Evolutionary conservation across 352 stramenopile genomes (phyloP), one percentile per base, ranked within the genome.

Genomic region (Phytophthora tentaculata): DNA sequence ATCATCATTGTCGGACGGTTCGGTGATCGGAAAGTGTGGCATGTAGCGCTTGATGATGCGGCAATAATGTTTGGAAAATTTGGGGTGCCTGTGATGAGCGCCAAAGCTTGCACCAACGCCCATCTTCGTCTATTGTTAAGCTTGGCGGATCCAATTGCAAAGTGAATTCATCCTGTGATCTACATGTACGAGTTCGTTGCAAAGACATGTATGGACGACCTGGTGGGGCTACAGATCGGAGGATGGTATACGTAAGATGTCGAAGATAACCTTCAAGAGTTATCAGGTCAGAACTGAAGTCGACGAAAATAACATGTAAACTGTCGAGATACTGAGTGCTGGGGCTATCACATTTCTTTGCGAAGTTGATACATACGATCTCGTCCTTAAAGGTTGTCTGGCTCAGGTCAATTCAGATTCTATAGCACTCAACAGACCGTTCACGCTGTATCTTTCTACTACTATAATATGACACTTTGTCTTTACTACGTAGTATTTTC

Each of bases 21-120:
- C 79, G 10, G 81, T 76, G 32, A 75, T 84, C 20, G 54, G 60
- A 45, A 91, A 91, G 75, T 91, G 70, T 5, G 79, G 80, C 49
- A 91, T 62, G 60, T 87, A 89, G 7, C 74, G 73, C 48, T 89
- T 74, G 64, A 89, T 78, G 61, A 91, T 86, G 43, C 79, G 77
- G 28, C 77, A 86, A 57, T 88, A 91, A 43, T 89, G 79, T 59
- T 84, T 88, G 23, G 80, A 86, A 52, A 86, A 91, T 56, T 83
- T 86, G 16, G 67, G 59, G 1, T n/a, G 47, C 6, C 37, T 26
- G 17, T 57, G 50, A 14, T 63, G 37, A 48, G 53, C 16, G 13
- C 69, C 22, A 47, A 67, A 73, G 56, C 64, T 80, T 28, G 56
- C 53, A 1, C 23, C 48, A 45, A 69, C 84, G 29, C 81, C 79